Evolutionary conservation across 192 early-diverging fungal species (phyloP), one percentile per base, ranked within the genome.

Genomic region (Gamsiella multidivaricata): DNA sequence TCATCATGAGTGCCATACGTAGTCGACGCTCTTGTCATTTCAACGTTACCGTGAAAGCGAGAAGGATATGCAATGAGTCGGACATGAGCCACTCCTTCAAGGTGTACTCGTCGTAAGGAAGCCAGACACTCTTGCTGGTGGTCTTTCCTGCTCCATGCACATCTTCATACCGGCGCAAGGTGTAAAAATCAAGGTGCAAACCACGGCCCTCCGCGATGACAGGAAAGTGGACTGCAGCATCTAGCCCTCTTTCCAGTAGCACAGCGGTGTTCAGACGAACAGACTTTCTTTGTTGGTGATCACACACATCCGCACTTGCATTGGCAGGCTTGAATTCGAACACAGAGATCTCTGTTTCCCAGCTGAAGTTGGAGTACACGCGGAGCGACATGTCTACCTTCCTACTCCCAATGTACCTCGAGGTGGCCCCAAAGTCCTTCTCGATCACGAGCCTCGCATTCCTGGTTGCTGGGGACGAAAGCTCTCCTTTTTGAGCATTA

Each of bases 1-100:
- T n/a, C n/a, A n/a, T n/a, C n/a, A n/a, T n/a, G n/a, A n/a, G n/a
- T n/a, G n/a, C n/a, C n/a, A n/a, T n/a, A n/a, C n/a, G n/a, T n/a
- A n/a, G n/a, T n/a, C n/a, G n/a, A n/a, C n/a, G n/a, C n/a, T n/a
- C n/a, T n/a, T n/a, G n/a, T n/a, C n/a, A n/a, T n/a, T n/a, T n/a
- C n/a, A n/a, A n/a, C n/a, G n/a, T n/a, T 52, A 52, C 50, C 26
- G 50, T 52, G 26, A 52, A 52, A 7, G 50, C 50, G 12, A 52
- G 23, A 22, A 52, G 50, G 28, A 22, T 14, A 52, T 28, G 20
- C 23, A 46, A 14, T 14, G 43, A 46, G 22, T 46, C 43, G 17
- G 43, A 46, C 43, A 46, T 5, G 17, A 46, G 22, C 43, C 43
- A 46, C 22, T 46, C 43, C 15, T 49, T 52, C 23, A 52, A 28